Evolutionary conservation across 176 grass and related monocot genomes (phyloP), one percentile per base, ranked within the genome.

Genomic region (Bonia amplexicaulis): DNA sequence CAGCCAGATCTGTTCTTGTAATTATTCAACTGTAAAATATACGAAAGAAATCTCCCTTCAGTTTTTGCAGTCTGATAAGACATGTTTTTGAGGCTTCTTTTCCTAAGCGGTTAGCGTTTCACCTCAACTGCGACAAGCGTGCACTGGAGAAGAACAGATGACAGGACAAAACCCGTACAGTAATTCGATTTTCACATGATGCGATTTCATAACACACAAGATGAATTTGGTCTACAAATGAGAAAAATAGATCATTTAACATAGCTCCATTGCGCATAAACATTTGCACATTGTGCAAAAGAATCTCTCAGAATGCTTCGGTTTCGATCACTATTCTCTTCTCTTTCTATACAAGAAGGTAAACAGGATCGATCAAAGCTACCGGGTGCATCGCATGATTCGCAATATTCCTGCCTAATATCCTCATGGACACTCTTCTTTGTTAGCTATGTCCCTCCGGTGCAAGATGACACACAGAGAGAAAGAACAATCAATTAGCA

Each of bases 271-370:
- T 69, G 13, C 76, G 76, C 69, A 76, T 7, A 20, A 12, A 48
- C 12, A 65, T 78, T 22, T 65, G 66, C 35, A 70, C 44, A 11
- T 69, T 67, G 63, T 60, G 41, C 80, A 41, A 42, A 71, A 71
- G 42, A 70, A 53, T 70, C 4, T 31, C 26, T 17, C 25, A 15
- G 51, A 41, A 41, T 12, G 27, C 48, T 8, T 44, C 49, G 66
- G 65, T 33, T 76, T 83, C 54, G 53, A 77, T 82, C 89, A 61
- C 35, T 79, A 41, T 68, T 67, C 27, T 79, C 85, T 61, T 79
- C 62, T 80, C 23, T 87, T 84, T 87, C 78, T 85, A 87, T 85
- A 87, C 89, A 91, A 57, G 49, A 76, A 70, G 69, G 69, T 55
- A 74, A 90, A 80, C 75, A 75, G 12, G 52, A 80, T 66, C 31